Percentiles rank a stretch among this genome's conserved stretches.
phyloP scores from a whole-genome alignment of 1,284 basidiomycete species.

The Cystobasidium slooffiae region DNA sequence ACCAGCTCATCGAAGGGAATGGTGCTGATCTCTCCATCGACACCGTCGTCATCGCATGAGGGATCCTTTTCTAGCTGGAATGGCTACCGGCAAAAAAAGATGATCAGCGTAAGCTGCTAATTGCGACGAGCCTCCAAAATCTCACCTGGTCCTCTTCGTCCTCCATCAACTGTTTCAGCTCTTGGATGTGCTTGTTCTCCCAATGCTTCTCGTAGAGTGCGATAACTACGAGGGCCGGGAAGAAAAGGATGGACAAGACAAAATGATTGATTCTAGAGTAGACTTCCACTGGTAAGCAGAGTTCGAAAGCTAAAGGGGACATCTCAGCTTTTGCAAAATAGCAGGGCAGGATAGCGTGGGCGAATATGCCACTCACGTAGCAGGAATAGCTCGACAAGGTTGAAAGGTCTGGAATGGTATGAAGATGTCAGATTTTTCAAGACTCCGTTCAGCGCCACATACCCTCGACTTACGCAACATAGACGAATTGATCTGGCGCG shows the following conservation, averaged over 20 bases:
- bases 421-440: conserved; percentile 48
- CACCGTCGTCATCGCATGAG: conserved; percentile 68
- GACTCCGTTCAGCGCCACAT: conserved; percentile 41
- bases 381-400: conserved; percentile 70
- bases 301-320: conserved; percentile 47
- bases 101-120: conserved; percentile 44
- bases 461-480: conserved; percentile 45
- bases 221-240: conserved; percentile 73
- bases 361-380: conserved; percentile 37
- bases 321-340: background rate
- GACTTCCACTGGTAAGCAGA: conserved; percentile 53
- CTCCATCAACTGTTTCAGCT: conserved; percentile 20
- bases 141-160: conserved; percentile 49
- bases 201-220: conserved; percentile 73
- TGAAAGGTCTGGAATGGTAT: conserved; percentile 64
- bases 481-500: conserved; percentile 70
- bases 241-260: conserved; percentile 78
- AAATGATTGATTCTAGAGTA: conserved; percentile 77
- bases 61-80: conserved; percentile 69
- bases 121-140: conserved; percentile 13
- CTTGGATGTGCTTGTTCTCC: conserved; percentile 34
- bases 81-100: conserved; percentile 20
- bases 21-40: conserved; percentile 68
- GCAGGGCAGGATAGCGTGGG: background rate
- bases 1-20: conserved; percentile 75